Evolutionary conservation across 2,329 filamentous ascomycete species (phyloP).

Genomic region (Xylaria multiplex): DNA sequence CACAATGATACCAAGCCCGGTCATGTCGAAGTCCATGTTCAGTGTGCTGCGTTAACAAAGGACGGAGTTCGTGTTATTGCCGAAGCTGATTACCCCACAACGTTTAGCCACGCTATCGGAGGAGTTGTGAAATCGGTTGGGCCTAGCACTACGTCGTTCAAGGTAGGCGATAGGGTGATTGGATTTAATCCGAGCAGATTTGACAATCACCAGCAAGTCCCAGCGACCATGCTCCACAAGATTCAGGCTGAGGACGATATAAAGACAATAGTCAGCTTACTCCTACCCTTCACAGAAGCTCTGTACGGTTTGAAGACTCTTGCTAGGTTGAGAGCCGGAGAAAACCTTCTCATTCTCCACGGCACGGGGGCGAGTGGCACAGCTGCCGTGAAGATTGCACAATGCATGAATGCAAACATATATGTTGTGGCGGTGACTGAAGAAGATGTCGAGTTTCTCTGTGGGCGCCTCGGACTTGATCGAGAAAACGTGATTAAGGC

Average conservation of each 20-base stretch:
- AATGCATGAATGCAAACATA: too few species aligned
- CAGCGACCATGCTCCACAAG: background rate
- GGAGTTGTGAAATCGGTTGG: background rate
- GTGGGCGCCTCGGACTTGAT: too few species aligned
- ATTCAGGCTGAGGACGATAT: background rate
- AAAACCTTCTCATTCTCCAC: conserved; percentile 35
- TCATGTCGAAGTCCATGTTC: background rate
- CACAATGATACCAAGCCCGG: background rate
- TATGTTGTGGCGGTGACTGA: too few species aligned
- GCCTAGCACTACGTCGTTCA: background rate
- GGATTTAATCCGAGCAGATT: background rate
- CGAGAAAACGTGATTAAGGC: too few species aligned
- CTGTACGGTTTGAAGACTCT: background rate
- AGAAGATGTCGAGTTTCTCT: too few species aligned
- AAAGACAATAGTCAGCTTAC: background rate
- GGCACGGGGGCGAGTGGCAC: background rate
- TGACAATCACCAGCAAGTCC: background rate
- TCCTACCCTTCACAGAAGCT: background rate
- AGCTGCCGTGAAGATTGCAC: too few species aligned
- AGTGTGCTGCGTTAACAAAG: background rate
- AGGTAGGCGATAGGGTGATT: background rate
- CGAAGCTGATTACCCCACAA: background rate
- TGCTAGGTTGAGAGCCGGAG: conserved; percentile 28
- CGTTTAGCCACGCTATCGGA: background rate
- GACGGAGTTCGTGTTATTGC: background rate